Conservation (phyloP, 2,329 filamentous ascomycete species). For the Exophiala phaeomuriformis region DNA sequence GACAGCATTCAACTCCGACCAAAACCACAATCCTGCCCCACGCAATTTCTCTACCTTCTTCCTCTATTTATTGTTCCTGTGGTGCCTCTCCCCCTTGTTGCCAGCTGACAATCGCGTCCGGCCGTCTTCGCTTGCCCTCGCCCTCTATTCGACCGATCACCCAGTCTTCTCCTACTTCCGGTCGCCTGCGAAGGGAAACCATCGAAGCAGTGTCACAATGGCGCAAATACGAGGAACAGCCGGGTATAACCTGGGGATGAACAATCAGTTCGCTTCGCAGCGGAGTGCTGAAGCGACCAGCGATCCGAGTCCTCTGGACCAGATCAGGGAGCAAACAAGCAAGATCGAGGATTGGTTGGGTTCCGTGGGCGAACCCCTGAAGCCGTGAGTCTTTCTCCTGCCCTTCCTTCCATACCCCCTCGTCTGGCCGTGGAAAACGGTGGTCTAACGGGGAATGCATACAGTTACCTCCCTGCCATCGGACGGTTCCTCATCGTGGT, state of each 20-base stretch:
- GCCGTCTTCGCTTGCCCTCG: neutral
- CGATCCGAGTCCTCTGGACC: constrained; percentile 72
- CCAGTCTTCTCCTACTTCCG: neutral
- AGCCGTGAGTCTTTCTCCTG: constrained; percentile 62
- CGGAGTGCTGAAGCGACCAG: constrained; percentile 53
- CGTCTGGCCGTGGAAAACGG: constrained; percentile 15
- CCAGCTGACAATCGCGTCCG: neutral
- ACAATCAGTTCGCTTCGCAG: constrained; percentile 61
- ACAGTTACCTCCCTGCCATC: constrained; percentile 85
- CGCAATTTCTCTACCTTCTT: constrained; percentile 6
- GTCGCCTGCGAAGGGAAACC: neutral
- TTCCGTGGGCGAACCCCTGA: constrained; percentile 77
- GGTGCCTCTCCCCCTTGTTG: neutral
- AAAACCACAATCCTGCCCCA: constrained; percentile 3
- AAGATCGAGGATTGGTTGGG: constrained; percentile 96
- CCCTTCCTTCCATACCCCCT: constrained; percentile 17
- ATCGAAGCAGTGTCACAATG: constrained; percentile 32
- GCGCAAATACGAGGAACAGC: constrained; percentile 58
- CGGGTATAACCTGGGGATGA: constrained; percentile 74
- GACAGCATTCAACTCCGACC: constrained; percentile 7
- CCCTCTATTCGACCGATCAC: neutral
- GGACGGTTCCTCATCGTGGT: constrained; percentile 97
- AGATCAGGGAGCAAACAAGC: constrained; percentile 89
- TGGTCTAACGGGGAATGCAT: neutral
- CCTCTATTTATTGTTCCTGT: constrained; percentile 1